A percentile compares a stretch with the other conserved stretches of the same genome.
phyloP scores from a whole-genome alignment of 2,329 filamentous ascomycete genomes.

The Curvularia verruculosa region DNA sequence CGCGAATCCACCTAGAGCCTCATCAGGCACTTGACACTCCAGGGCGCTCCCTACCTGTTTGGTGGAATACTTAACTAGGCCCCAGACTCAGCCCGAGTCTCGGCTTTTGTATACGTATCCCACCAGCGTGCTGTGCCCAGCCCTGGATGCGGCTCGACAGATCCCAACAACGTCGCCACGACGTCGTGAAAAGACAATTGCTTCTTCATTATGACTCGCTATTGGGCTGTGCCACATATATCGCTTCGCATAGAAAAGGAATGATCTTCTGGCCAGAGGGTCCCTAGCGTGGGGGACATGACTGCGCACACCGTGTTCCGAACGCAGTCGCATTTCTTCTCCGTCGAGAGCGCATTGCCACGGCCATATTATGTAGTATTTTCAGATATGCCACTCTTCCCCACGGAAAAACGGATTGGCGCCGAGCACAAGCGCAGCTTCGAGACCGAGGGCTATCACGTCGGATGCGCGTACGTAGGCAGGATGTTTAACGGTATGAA shows the following conservation, averaged over 20 bases:
- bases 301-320: neutral
- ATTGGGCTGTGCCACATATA: slow-evolving; percentile 7
- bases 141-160: neutral
- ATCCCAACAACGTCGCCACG: neutral
- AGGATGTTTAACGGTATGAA: slow-evolving; percentile 13
- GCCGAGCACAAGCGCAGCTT: slow-evolving; percentile 1
- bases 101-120: neutral
- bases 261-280: slow-evolving; percentile 9
- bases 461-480: neutral
- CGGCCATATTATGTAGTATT: slow-evolving; percentile 1
- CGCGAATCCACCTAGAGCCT: slow-evolving; percentile 20
- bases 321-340: neutral
- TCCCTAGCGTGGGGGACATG: slow-evolving; percentile 7
- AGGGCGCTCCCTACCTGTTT: slow-evolving; percentile 6
- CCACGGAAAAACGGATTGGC: slow-evolving; percentile 7
- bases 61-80: neutral
- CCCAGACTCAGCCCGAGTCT: neutral
- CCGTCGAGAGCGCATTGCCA: neutral
- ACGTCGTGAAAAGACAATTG: neutral
- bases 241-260: slow-evolving; percentile 7
- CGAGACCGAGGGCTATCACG: neutral
- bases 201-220: slow-evolving; percentile 10
- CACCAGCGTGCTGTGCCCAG: neutral
- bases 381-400: neutral
- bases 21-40: slow-evolving; percentile 8